These are phyloP conservation scores for Uronychia setigera DNA, from an alignment of 73 alveolate genomes.

Conservation along the genomic window DNA sequence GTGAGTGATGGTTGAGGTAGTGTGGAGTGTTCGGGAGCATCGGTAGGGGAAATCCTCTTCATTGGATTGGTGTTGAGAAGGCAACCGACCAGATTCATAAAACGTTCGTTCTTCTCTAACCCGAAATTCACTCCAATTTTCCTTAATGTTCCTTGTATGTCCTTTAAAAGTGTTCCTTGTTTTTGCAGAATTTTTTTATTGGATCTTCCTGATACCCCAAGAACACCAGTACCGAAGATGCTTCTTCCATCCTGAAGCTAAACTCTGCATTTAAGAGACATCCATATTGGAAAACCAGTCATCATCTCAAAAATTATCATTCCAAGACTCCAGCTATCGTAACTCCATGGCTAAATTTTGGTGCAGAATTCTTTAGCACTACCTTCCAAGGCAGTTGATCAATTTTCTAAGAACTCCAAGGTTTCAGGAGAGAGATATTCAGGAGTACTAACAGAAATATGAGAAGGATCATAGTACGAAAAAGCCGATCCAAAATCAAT, in stretches of 20 bases:
- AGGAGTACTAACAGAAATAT: slow-evolving; percentile 62
- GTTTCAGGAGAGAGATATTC: slow-evolving; percentile 65
- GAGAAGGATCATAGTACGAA: slow-evolving; percentile 20
- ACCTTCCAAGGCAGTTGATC: not conserved
- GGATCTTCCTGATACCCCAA: slow-evolving; percentile 49
- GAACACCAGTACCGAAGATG: slow-evolving; percentile 43
- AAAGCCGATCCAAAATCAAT: slow-evolving; percentile 72
- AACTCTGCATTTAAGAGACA: slow-evolving; percentile 54
- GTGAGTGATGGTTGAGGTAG: slow-evolving; percentile 4
- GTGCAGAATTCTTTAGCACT: slow-evolving; percentile 51
- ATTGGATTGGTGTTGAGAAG: slow-evolving; percentile 61
- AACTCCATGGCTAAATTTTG: slow-evolving; percentile 52
- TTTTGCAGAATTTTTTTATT: slow-evolving; percentile 41
- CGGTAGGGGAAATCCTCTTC: slow-evolving; percentile 69
- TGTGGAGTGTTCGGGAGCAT: not conserved
- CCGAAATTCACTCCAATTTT: slow-evolving; percentile 1
- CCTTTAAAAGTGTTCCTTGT: slow-evolving; percentile 5
- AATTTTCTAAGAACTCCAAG: slow-evolving; percentile 37
- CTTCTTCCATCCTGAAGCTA: slow-evolving; percentile 8
- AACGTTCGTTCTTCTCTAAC: slow-evolving; percentile 28
- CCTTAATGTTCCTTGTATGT: not conserved
- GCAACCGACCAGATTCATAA: slow-evolving; percentile 41
- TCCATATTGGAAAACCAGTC: slow-evolving; percentile 74
- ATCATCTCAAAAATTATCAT: slow-evolving; percentile 55
- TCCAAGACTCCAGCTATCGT: slow-evolving; percentile 68